These are phyloP conservation scores for Monosporascus sp. DNA, from an alignment of 2,329 filamentous ascomycete genomes.

Conservation along the genomic window DNA sequence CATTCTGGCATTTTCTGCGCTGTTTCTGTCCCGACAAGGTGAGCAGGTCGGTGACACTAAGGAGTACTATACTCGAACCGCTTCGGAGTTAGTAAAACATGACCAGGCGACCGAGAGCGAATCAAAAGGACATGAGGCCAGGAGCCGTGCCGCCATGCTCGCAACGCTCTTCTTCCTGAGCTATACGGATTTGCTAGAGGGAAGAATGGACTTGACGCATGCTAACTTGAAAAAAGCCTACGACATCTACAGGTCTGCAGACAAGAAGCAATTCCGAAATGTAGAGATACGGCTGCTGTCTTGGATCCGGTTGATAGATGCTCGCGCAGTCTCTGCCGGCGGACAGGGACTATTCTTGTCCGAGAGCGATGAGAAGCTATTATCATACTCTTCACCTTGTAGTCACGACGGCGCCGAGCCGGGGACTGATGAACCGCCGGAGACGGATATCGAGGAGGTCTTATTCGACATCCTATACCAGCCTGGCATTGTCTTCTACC, in stretches of 20 bases:
- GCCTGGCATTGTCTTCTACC: slow-evolving; percentile 51
- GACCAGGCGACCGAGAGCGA: slow-evolving; percentile 20
- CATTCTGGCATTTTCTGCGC: slow-evolving; percentile 46
- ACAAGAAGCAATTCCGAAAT: slow-evolving; percentile 29
- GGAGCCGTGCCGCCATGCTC: slow-evolving; percentile 29
- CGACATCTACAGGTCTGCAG: slow-evolving; percentile 36
- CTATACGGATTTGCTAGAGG: slow-evolving; percentile 45
- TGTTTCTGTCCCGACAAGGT: slow-evolving; percentile 33
- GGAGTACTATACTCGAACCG: slow-evolving; percentile 32
- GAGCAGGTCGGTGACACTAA: slow-evolving; percentile 28
- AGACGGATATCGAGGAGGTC: slow-evolving; percentile 41
- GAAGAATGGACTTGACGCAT: slow-evolving; percentile 39
- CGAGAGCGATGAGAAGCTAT: slow-evolving; percentile 40
- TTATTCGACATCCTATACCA: slow-evolving; percentile 50
- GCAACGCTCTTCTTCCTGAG: slow-evolving; percentile 48
- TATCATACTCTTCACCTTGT: slow-evolving; percentile 38
- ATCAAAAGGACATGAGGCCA: neutral
- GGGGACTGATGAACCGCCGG: slow-evolving; percentile 13
- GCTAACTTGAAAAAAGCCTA: slow-evolving; percentile 45
- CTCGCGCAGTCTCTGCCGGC: slow-evolving; percentile 49
- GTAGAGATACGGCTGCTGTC: slow-evolving; percentile 44
- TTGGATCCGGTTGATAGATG: slow-evolving; percentile 51
- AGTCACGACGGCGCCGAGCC: slow-evolving; percentile 29
- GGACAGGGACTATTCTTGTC: slow-evolving; percentile 49
- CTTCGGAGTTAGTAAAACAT: slow-evolving; percentile 25